A percentile compares a stretch with the other conserved stretches of the same genome.
Conservation (phyloP, 108 stramenopile genomes). For the Nitzschia sp. region DNA sequence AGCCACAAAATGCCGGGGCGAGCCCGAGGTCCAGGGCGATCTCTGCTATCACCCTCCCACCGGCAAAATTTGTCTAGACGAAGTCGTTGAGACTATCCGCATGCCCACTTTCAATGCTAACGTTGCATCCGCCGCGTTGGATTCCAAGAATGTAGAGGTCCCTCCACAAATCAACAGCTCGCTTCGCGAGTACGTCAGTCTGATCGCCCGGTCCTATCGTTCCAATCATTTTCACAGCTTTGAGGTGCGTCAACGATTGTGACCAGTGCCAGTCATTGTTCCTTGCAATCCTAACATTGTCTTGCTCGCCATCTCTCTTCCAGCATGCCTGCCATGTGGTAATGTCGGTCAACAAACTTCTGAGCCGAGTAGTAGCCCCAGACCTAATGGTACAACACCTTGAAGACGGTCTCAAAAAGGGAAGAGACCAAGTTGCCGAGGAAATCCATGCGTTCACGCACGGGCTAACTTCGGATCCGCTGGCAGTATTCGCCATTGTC, state of each 20-base stretch:
- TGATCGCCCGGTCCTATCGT: constrained; percentile 7
- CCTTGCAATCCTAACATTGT: neutral
- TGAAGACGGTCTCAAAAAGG: neutral
- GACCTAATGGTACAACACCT: neutral
- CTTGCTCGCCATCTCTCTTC: neutral
- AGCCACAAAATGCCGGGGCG: neutral
- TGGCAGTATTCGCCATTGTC: constrained; percentile 23
- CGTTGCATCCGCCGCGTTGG: neutral
- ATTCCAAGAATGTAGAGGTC: neutral
- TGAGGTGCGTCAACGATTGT: constrained; percentile 9
- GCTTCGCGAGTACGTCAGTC: constrained; percentile 10
- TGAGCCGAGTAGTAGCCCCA: constrained; percentile 4
- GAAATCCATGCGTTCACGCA: constrained; percentile 11
- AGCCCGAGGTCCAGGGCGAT: neutral
- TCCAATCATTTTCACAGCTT: constrained; percentile 19
- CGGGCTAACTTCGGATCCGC: constrained; percentile 21
- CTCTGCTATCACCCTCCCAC: neutral
- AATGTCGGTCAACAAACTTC: constrained; percentile 7
- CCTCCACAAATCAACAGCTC: constrained; percentile 1
- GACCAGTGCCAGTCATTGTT: neutral
- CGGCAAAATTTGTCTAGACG: constrained; percentile 14
- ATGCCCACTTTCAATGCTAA: neutral
- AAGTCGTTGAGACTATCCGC: neutral
- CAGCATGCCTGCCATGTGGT: constrained; percentile 22
- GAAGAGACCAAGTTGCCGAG: neutral